Conservation (phyloP, 768 basidiomycete genomes). For the Boletus vermiculosoides region DNA sequence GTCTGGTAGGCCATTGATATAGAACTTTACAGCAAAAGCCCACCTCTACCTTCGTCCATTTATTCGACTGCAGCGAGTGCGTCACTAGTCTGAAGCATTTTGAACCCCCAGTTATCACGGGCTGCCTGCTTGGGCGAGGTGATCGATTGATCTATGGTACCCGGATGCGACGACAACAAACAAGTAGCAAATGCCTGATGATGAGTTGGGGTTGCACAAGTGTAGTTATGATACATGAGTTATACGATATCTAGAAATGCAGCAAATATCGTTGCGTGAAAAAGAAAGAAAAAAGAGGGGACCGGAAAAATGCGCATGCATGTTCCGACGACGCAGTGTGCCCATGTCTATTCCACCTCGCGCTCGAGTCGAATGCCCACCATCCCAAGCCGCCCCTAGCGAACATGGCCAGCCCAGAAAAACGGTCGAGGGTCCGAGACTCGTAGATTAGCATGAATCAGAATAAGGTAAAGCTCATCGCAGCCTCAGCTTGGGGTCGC, state of each 20-base stretch:
- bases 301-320: neutral
- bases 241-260: conserved; percentile 1
- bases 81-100: no score
- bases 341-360: neutral
- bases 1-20: no score
- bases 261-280: neutral
- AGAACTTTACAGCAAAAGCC: no score
- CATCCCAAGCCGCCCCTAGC: neutral
- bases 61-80: no score
- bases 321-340: neutral
- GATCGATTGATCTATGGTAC: conserved; percentile 55
- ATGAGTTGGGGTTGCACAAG: neutral
- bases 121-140: no score
- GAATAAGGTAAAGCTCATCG: neutral
- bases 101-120: no score
- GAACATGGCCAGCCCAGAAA: no score
- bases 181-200: neutral
- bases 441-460: conserved; percentile 3
- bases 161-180: neutral
- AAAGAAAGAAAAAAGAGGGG: neutral
- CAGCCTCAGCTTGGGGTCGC: neutral
- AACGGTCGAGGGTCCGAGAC: neutral
- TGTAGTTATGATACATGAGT: neutral
- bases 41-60: no score
- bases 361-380: neutral